Percentiles rank a stretch among this genome's conserved stretches.
These are phyloP conservation scores for Cryptosporidium baileyi DNA, from an alignment of 169 alveolate genomes.

Conservation along the genomic window DNA sequence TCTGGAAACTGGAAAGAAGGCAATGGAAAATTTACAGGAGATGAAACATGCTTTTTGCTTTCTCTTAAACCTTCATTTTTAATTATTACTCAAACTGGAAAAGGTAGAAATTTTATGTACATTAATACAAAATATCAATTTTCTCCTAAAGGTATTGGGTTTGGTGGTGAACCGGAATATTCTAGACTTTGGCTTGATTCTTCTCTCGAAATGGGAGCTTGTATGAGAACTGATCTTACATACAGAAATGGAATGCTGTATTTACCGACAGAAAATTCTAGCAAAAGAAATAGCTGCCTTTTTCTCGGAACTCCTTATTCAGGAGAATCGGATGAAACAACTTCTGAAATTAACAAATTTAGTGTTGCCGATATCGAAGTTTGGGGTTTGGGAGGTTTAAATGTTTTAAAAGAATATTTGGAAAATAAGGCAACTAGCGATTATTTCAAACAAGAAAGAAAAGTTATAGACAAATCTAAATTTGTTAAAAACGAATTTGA, in stretches of 20 bases:
- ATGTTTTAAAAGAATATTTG: constrained; percentile 14
- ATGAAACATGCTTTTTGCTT: constrained; percentile 47
- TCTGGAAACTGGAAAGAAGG: constrained; percentile 68
- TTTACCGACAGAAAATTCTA: background rate
- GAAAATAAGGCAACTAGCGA: constrained; percentile 50
- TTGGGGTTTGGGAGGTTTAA: constrained; percentile 62
- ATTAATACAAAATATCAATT: constrained; percentile 45
- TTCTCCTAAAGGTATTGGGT: constrained; percentile 68
- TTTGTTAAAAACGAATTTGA: constrained; percentile 61
- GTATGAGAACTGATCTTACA: constrained; percentile 55
- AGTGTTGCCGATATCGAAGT: constrained; percentile 63
- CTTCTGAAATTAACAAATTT: constrained; percentile 26
- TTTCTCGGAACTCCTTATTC: constrained; percentile 59
- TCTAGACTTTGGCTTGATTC: constrained; percentile 63
- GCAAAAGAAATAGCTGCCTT: constrained; percentile 49
- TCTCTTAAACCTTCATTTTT: constrained; percentile 35
- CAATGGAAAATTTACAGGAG: constrained; percentile 57
- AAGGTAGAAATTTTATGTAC: constrained; percentile 57
- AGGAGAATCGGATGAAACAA: constrained; percentile 29
- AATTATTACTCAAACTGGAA: constrained; percentile 42
- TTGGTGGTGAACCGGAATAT: constrained; percentile 67
- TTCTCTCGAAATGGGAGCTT: constrained; percentile 21
- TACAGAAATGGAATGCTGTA: constrained; percentile 51
- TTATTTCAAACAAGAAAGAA: constrained; percentile 52
- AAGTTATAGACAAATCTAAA: constrained; percentile 58